phyloP scores from a whole-genome alignment of 2,329 filamentous ascomycete species.

The Westerdykella ornata region DNA sequence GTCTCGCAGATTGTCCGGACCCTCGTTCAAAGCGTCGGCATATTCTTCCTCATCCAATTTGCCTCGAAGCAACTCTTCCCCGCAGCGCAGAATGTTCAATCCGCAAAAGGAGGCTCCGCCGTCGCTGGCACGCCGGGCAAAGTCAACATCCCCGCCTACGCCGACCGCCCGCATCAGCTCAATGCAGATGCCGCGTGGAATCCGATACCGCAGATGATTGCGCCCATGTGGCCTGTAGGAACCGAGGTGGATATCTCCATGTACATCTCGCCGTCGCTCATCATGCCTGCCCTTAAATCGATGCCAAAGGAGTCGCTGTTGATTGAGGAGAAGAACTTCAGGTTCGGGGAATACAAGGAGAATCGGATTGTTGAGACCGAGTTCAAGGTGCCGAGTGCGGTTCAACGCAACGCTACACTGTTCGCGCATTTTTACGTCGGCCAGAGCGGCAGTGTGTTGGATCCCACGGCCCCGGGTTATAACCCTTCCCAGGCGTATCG shows the following conservation, averaged over 20 bases:
- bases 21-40: constrained; percentile 50
- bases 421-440: constrained; percentile 92
- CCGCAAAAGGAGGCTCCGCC: constrained; percentile 15
- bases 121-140: constrained; percentile 17
- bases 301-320: constrained; percentile 64
- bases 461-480: constrained; percentile 66
- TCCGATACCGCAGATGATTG: constrained; percentile 61
- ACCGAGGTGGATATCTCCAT: constrained; percentile 75
- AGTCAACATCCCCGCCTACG: constrained; percentile 33
- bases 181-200: constrained; percentile 54
- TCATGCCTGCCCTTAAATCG: constrained; percentile 60
- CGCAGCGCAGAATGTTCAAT: constrained; percentile 11
- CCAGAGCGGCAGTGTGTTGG: constrained; percentile 66
- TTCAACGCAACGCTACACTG: constrained; percentile 87
- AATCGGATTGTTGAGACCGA: constrained; percentile 68
- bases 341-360: constrained; percentile 71
- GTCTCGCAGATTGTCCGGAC: constrained; percentile 30
- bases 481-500: constrained; percentile 72
- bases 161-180: constrained; percentile 37
- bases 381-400: constrained; percentile 68
- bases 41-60: constrained; percentile 55
- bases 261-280: constrained; percentile 71
- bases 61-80: constrained; percentile 52
- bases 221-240: constrained; percentile 81
- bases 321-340: constrained; percentile 72